Percentiles rank a stretch among this genome's conserved stretches.
Evolutionary conservation across 176 grass and related monocot genomes (phyloP).

Genomic region (Oropetium thomaeum): DNA sequence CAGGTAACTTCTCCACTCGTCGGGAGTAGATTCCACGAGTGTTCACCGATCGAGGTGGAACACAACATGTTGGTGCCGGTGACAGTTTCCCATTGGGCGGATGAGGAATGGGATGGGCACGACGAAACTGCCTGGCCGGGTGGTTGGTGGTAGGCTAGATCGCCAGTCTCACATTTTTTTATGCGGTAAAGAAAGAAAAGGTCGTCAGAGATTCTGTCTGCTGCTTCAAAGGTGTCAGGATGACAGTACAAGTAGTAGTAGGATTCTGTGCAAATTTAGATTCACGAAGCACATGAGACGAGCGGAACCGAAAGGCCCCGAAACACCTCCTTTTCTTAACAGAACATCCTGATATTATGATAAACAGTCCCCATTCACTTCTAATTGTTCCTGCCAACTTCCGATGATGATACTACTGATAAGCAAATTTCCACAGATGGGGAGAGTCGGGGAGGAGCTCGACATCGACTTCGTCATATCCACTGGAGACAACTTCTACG

Average conservation of each 20-base stretch:
- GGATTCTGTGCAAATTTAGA: too few relatives aligned
- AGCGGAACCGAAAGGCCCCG: too few relatives aligned
- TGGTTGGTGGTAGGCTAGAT: background rate
- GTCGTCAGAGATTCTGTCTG: background rate
- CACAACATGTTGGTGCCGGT: background rate
- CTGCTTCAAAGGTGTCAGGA: too few relatives aligned
- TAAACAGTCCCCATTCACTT: too few relatives aligned
- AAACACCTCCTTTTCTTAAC: too few relatives aligned
- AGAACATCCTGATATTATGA: background rate
- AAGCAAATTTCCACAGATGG: slow-evolving; percentile 51
- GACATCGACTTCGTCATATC: slow-evolving; percentile 89
- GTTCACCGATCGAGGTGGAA: background rate
- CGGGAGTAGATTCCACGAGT: background rate
- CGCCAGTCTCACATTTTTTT: background rate
- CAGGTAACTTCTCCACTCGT: slow-evolving; percentile 38
- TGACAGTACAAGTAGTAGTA: too few relatives aligned
- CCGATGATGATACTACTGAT: background rate
- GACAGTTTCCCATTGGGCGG: background rate
- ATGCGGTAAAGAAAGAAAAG: background rate
- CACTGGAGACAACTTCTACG: slow-evolving; percentile 86
- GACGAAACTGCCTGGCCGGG: background rate
- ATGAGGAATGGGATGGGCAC: background rate
- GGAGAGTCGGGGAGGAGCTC: slow-evolving; percentile 54
- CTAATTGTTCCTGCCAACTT: background rate
- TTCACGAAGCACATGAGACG: too few relatives aligned